phyloP scores from a whole-genome alignment of 495 filamentous ascomycete species.

The Podospora anserina region DNA sequence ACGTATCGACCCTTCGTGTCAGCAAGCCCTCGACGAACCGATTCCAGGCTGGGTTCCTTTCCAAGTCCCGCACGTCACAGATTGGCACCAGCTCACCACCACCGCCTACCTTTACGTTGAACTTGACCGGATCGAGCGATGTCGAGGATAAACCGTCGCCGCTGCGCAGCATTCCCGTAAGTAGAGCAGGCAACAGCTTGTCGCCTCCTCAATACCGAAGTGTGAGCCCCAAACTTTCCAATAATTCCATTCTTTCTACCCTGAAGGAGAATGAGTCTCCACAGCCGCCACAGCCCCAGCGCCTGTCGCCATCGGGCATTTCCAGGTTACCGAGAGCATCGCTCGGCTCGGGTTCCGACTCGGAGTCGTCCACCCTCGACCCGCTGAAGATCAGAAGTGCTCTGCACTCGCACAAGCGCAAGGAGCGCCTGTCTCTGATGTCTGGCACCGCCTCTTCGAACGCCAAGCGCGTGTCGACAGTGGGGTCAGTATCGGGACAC shows the following conservation, averaged over 20 bases:
- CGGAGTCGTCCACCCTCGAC: constrained; percentile 43
- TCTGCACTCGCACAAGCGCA: constrained; percentile 44
- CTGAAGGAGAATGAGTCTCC: constrained; percentile 44
- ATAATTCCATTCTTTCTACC: constrained; percentile 16
- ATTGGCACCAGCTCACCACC: constrained; percentile 57
- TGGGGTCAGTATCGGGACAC: constrained; percentile 23
- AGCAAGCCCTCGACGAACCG: constrained; percentile 62
- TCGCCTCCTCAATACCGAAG: constrained; percentile 32
- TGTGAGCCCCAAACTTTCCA: constrained; percentile 27
- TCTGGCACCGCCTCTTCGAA: constrained; percentile 23
- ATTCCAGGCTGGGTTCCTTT: constrained; percentile 88
- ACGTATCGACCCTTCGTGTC: constrained; percentile 37
- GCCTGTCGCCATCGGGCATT: constrained; percentile 16
- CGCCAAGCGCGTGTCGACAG: constrained; percentile 39
- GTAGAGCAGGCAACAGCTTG: constrained; percentile 38
- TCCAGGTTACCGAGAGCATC: constrained; percentile 14
- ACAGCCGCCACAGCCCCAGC: constrained; percentile 3
- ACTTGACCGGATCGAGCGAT: constrained; percentile 59
- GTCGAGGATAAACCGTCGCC: constrained; percentile 63
- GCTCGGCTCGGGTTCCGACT: constrained; percentile 39
- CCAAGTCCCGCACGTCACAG: constrained; percentile 51
- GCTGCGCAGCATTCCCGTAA: constrained; percentile 41
- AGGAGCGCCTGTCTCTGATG: constrained; percentile 39
- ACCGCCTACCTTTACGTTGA: constrained; percentile 61
- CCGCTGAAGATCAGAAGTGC: constrained; percentile 45